Evolutionary conservation across 768 basidiomycete species (phyloP), one percentile per base, ranked within the genome.

Genomic region (Lanmaoa pseudosensibilis): DNA sequence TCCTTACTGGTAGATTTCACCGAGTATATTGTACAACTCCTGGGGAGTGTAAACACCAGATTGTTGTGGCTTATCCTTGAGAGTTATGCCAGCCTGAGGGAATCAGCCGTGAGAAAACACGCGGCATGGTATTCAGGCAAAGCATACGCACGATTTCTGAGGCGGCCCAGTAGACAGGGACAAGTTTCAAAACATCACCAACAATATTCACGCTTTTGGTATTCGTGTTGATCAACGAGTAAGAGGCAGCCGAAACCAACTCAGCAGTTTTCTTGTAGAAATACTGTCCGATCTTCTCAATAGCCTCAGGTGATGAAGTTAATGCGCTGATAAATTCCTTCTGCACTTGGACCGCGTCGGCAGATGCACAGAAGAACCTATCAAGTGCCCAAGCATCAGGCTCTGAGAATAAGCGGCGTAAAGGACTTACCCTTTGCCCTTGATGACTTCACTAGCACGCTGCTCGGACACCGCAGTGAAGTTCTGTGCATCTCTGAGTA

Each of bases 161-260:
- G 9, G 88, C 85, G 27, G 78, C 83, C 88, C 90, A 94, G 58
- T 81, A 72, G 25, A 90, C 71, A 12, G 92, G 85, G 1, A 87
- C 78, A 36, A 75, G 64, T 65, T 81, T 86, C 56, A 92, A 64
- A 9, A 92, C 87, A 60, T 88, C 82, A 16, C 79, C 78, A 13
- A 87, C 85, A 46, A 93, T 72, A 64, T 94, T 87, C 18, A 91
- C 78, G 39, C 77, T 79, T 27, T 67, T 74, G 6, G 74, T 74
- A 37, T 81, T 78, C 23, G 78, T 73, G n/a, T 82, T 84, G 15
- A 86, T 79, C n/a, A 85, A 66, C 3, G 77, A 64, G 68, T 75
- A 88, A 4, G 88, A 84, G 56, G 81, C 71, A 23, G 69, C 63
- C 23, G 72, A 64, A 48, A 93, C 80, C 32, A 89, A 73, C 57